Conservation (phyloP, 352 stramenopile genomes). For the Blastocystis sp. region DNA sequence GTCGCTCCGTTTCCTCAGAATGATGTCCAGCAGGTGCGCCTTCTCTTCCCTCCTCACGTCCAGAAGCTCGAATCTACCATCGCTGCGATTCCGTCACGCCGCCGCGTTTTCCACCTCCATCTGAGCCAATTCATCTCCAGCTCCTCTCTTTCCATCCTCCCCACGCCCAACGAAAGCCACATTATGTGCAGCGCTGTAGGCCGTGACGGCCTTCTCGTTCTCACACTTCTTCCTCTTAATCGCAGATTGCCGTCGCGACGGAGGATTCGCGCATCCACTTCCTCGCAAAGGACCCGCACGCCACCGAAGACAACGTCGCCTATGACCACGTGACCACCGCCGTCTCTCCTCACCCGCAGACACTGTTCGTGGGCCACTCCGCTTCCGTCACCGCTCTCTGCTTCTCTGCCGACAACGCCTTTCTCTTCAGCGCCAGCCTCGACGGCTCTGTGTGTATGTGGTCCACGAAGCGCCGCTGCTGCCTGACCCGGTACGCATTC, state of each 20-base stretch:
- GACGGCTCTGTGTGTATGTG: constrained; percentile 50
- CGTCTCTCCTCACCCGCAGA: neutral
- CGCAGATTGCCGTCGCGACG: constrained; percentile 43
- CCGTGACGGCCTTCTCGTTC: neutral
- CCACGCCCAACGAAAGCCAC: constrained; percentile 8
- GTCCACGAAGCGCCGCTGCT: neutral
- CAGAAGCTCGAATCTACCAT: neutral
- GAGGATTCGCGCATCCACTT: constrained; percentile 48
- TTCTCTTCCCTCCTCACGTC: neutral
- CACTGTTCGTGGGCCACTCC: neutral
- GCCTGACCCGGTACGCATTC: constrained; percentile 12
- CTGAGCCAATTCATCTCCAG: constrained; percentile 29
- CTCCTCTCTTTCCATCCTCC: neutral
- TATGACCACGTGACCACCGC: neutral
- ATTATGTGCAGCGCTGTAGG: neutral
- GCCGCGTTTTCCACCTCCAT: constrained; percentile 4
- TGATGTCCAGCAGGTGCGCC: neutral
- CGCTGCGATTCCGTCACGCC: neutral
- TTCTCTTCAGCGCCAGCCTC: constrained; percentile 32
- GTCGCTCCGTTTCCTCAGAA: neutral
- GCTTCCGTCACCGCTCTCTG: neutral
- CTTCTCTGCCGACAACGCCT: constrained; percentile 1
- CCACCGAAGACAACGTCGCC: neutral
- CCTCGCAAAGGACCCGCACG: neutral
- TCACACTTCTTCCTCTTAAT: neutral